Conservation (phyloP, 1,139 yeast species). For the Saccharomycopsis hybrid region DNA sequence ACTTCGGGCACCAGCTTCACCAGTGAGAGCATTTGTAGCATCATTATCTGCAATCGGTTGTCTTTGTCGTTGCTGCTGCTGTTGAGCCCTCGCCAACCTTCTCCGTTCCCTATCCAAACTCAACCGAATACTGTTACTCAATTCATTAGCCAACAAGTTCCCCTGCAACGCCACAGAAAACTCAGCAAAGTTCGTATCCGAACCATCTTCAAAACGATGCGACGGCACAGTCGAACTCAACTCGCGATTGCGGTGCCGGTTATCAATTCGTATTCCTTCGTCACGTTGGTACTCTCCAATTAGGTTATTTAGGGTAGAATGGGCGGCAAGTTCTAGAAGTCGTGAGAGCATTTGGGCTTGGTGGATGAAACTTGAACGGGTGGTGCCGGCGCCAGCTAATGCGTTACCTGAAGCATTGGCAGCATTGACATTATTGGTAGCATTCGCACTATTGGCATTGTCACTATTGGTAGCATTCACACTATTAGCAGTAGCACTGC, state of each 20-base stretch:
- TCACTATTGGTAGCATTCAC: no score
- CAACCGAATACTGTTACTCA: constrained; percentile 25
- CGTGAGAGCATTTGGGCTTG: constrained; percentile 40
- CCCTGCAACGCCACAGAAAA: constrained; percentile 35
- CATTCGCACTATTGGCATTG: no score
- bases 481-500: no score
- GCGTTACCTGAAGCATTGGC: background rate
- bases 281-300: constrained; percentile 29
- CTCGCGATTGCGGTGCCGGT: constrained; percentile 22
- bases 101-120: constrained; percentile 12
- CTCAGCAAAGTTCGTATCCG: constrained; percentile 33
- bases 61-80: no score
- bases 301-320: constrained; percentile 38
- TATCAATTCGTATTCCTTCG: constrained; percentile 28
- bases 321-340: constrained; percentile 40
- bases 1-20: background rate
- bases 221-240: constrained; percentile 9
- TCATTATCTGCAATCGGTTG: no score
- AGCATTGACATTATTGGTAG: no score
- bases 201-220: constrained; percentile 19
- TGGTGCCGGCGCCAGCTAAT: no score
- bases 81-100: no score
- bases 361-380: constrained; percentile 23
- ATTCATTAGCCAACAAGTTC: constrained; percentile 35
- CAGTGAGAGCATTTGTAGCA: background rate